Evolutionary conservation across 2,329 filamentous ascomycete genomes (phyloP).

Genomic region (Arachnopeziza araneosa): DNA sequence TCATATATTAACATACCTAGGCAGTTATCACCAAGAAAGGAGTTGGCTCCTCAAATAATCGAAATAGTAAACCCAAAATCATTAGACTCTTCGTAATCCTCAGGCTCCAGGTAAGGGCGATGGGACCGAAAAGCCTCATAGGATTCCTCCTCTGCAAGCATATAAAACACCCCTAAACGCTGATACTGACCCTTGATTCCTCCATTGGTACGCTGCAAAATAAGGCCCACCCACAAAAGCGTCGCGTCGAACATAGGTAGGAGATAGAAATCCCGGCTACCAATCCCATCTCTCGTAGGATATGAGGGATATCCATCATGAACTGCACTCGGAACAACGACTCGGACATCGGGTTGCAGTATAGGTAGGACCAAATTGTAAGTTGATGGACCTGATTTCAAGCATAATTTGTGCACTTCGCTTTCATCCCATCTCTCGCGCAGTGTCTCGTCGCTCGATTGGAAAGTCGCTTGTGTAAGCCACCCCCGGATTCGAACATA

Average conservation of each 20-base stretch:
- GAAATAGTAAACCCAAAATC: not conserved
- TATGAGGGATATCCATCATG: not conserved
- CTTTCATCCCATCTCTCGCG: not conserved
- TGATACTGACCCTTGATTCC: not conserved
- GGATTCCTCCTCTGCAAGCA: not conserved
- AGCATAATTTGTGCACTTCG: not conserved
- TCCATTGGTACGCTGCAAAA: not conserved
- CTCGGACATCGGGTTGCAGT: not conserved
- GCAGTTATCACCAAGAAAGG: no score
- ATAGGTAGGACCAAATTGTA: not conserved
- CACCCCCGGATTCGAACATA: not conserved
- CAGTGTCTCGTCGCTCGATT: not conserved
- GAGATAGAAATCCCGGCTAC: not conserved
- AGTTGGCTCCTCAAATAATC: not conserved
- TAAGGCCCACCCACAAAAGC: not conserved
- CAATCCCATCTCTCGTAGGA: not conserved
- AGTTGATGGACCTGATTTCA: not conserved
- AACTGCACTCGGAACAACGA: not conserved
- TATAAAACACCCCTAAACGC: not conserved
- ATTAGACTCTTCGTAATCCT: not conserved
- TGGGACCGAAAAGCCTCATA: not conserved
- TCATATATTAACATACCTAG: no score
- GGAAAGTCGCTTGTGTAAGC: not conserved
- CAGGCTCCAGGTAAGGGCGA: not conserved
- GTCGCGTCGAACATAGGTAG: not conserved